Base-by-base conservation (phyloP, 768 basidiomycete genomes). In the Rhodotorula kratochvilovae region DNA sequence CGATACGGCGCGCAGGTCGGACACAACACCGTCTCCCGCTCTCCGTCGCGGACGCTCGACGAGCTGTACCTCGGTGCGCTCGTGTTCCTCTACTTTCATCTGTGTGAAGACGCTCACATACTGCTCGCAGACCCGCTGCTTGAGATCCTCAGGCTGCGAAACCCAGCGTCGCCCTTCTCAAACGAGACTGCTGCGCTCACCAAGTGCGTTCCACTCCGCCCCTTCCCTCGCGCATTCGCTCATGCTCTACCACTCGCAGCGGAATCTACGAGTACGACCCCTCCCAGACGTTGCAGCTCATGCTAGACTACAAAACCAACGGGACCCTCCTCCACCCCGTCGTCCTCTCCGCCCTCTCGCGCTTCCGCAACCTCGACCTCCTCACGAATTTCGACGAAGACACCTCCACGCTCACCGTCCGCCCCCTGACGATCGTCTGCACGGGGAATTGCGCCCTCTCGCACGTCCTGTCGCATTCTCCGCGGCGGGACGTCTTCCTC, bases 231-330 rank as follows among this genome's bases (percentile, higher is more conserved):
- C 15, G 42, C 54, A 19, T 11, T 15, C n/a, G 19, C 35, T 45
- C 27, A 48, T 10, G 27, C 29, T 1, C 4, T 2, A 4, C 2
- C 31, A 15, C 25, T 7, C 17, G 13, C 63, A 71, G 70, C 53
- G 65, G 65, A 12, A 54, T 71, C 11, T 71, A 42, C 43, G 60
- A 62, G 29, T 33, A 39, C 35, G 70, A 62, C 27, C 65, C 70
- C 1, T 25, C 12, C 16, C n/a, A 29, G 16, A 29, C 55, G 4
- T n/a, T 71, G 12, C 63, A 71, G 42, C 55, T 71, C 42, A 36
- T 71, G 27, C 53, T 71, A 48, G 70, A 71, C 46, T 71, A 62
- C 65, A 71, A 71, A 35, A 71, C 70, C 16, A 33, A 50, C 29
- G 65, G 61, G 0, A 6, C 60, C 15, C 27, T 35, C 0, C 61